These are phyloP conservation scores for Claviceps fusiformis DNA, from an alignment of 2,329 filamentous ascomycete species.

Conservation along the genomic window DNA sequence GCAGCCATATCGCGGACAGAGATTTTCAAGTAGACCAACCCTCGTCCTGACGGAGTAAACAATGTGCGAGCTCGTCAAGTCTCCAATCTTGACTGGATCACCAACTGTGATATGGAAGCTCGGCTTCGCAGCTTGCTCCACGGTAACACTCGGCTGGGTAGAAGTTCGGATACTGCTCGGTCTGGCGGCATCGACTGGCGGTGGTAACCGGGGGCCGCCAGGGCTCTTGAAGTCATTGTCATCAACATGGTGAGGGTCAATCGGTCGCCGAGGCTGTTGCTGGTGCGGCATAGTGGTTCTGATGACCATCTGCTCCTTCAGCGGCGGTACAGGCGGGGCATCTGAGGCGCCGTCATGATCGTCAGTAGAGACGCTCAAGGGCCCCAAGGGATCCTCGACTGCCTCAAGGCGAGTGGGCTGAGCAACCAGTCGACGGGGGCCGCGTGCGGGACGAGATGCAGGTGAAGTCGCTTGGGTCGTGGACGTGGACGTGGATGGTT, in stretches of 20 bases:
- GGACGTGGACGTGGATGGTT: slow-evolving; percentile 9
- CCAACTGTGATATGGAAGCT: slow-evolving; percentile 83
- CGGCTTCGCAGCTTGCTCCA: slow-evolving; percentile 89
- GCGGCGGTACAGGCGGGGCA: slow-evolving; percentile 54
- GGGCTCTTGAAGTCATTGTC: slow-evolving; percentile 51
- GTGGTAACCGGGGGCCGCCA: slow-evolving; percentile 47
- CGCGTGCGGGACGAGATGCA: slow-evolving; percentile 29
- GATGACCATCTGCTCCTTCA: slow-evolving; percentile 52
- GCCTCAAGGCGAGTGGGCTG: slow-evolving; percentile 68
- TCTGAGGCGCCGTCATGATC: slow-evolving; percentile 24
- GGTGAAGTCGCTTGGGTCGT: slow-evolving; percentile 10
- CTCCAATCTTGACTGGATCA: slow-evolving; percentile 95
- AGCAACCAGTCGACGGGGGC: slow-evolving; percentile 52
- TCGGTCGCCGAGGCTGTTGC: slow-evolving; percentile 29
- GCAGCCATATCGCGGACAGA: not conserved
- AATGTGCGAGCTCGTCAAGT: slow-evolving; percentile 92
- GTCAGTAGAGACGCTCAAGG: slow-evolving; percentile 53
- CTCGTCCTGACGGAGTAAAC: slow-evolving; percentile 93
- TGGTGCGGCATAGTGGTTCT: slow-evolving; percentile 41
- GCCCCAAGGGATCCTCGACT: slow-evolving; percentile 64
- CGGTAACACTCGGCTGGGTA: slow-evolving; percentile 65
- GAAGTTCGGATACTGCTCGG: slow-evolving; percentile 37
- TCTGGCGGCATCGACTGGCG: slow-evolving; percentile 45
- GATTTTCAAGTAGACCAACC: slow-evolving; percentile 32
- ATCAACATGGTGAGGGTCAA: slow-evolving; percentile 53